These are phyloP conservation scores for Cyclospora cayetanensis DNA, from an alignment of 169 alveolate species.

Conservation along the genomic window DNA sequence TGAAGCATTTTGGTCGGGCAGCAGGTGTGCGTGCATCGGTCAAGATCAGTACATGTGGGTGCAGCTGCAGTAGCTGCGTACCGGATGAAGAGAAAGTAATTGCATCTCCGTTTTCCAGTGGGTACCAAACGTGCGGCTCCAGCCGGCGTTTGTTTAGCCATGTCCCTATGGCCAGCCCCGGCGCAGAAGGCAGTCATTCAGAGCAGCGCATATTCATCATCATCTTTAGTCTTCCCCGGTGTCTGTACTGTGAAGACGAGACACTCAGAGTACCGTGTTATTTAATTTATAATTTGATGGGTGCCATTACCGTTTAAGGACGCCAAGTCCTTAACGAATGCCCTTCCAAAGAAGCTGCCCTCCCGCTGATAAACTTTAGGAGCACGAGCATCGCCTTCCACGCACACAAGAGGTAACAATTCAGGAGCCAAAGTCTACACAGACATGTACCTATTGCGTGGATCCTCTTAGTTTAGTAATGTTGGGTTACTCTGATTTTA, in stretches of 20 bases:
- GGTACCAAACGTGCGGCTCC: conserved; percentile 43
- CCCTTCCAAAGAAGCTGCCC: background rate
- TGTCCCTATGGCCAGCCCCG: conserved; percentile 2
- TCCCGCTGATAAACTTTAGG: background rate
- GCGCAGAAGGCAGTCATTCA: background rate
- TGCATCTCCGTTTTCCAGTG: conserved; percentile 31
- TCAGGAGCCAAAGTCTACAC: too few relatives aligned
- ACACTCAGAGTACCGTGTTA: too few relatives aligned
- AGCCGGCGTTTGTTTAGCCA: conserved; percentile 64
- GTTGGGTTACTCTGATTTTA: too few relatives aligned
- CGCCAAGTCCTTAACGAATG: conserved; percentile 58
- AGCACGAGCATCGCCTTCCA: background rate
- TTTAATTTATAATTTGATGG: too few relatives aligned
- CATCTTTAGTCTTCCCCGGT: too few relatives aligned
- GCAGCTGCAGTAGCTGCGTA: too few relatives aligned
- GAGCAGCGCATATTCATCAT: too few relatives aligned
- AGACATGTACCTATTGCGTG: too few relatives aligned
- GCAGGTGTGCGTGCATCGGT: too few relatives aligned
- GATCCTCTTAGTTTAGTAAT: too few relatives aligned
- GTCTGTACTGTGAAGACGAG: background rate
- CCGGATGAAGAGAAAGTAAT: conserved; percentile 31
- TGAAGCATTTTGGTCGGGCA: too few relatives aligned
- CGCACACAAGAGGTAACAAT: background rate
- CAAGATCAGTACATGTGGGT: too few relatives aligned
- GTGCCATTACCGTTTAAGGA: conserved; percentile 22